Percentiles rank a stretch among this genome's conserved stretches.
These are phyloP conservation scores for Polygonum maritimum DNA, from an alignment of 148 eudicot species.

Conservation along the genomic window DNA sequence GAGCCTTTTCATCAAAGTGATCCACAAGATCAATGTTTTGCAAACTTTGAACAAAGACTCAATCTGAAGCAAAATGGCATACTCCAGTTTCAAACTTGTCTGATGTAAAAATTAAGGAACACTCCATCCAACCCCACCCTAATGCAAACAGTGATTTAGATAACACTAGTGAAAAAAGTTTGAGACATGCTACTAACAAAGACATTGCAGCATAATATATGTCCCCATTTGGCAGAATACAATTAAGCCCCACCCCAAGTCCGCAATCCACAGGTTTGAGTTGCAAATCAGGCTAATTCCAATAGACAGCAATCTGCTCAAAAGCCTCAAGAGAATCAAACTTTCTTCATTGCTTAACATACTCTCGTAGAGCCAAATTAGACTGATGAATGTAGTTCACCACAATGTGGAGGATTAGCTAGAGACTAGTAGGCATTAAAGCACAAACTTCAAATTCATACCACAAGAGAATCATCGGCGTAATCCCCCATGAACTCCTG, in stretches of 20 bases:
- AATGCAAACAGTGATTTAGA: too few relatives aligned
- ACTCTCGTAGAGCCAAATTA: neutral
- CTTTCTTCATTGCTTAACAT: neutral
- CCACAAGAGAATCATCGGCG: slow-evolving; percentile 94
- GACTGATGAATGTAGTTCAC: neutral
- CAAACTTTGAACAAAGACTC: neutral
- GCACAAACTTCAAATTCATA: slow-evolving; percentile 20
- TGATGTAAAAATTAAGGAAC: neutral
- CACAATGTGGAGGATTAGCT: neutral
- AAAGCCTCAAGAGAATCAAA: neutral
- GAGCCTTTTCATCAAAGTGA: neutral
- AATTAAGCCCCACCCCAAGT: neutral
- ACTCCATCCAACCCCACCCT: too few relatives aligned
- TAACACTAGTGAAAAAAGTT: neutral
- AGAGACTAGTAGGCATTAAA: neutral
- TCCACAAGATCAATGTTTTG: neutral
- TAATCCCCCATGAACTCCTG: slow-evolving; percentile 90
- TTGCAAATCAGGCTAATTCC: neutral
- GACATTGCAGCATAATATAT: neutral
- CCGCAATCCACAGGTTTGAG: neutral
- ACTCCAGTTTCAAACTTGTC: neutral
- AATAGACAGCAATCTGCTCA: neutral
- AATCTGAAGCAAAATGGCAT: neutral
- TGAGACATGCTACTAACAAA: neutral
- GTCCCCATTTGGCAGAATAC: neutral